Evolutionary conservation across 352 stramenopile genomes (phyloP).

Genomic region (Globisporangium paddicum): DNA sequence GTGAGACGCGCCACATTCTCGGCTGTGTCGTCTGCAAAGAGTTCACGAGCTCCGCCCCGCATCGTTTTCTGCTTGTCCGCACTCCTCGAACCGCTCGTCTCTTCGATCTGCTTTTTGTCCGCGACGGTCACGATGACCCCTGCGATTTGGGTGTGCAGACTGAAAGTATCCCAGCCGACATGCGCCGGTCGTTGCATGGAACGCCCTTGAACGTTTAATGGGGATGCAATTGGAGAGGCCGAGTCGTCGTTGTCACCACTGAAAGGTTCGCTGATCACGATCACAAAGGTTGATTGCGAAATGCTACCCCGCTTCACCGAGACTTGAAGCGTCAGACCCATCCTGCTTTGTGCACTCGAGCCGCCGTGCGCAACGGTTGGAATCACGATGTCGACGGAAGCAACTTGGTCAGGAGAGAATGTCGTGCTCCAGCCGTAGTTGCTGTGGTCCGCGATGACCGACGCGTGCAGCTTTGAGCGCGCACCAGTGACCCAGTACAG

Average conservation of each 20-base stretch:
- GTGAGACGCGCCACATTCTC: constrained; percentile 64
- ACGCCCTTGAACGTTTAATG: not conserved
- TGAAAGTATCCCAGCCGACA: constrained; percentile 53
- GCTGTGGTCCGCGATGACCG: constrained; percentile 36
- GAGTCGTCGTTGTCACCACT: constrained; percentile 4
- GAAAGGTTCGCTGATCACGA: constrained; percentile 52
- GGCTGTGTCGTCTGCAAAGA: not conserved
- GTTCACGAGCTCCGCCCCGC: not conserved
- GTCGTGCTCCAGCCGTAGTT: constrained; percentile 64
- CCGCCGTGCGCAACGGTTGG: constrained; percentile 28
- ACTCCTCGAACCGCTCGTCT: constrained; percentile 13
- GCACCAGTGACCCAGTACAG: constrained; percentile 69
- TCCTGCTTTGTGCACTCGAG: constrained; percentile 12
- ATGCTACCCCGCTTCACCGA: constrained; percentile 70
- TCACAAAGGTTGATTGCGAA: constrained; percentile 64
- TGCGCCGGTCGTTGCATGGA: not conserved
- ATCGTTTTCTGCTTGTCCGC: constrained; percentile 1
- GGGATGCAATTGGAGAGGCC: constrained; percentile 5
- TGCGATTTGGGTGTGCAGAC: constrained; percentile 62
- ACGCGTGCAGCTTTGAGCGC: constrained; percentile 47
- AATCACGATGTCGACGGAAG: constrained; percentile 43
- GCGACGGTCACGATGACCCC: constrained; percentile 65
- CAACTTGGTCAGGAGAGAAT: constrained; percentile 47
- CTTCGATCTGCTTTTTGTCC: constrained; percentile 39
- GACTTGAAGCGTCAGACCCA: constrained; percentile 36